Base-by-base conservation (phyloP, 345 rosid genomes). In the Euphorbia tirucalli region DNA sequence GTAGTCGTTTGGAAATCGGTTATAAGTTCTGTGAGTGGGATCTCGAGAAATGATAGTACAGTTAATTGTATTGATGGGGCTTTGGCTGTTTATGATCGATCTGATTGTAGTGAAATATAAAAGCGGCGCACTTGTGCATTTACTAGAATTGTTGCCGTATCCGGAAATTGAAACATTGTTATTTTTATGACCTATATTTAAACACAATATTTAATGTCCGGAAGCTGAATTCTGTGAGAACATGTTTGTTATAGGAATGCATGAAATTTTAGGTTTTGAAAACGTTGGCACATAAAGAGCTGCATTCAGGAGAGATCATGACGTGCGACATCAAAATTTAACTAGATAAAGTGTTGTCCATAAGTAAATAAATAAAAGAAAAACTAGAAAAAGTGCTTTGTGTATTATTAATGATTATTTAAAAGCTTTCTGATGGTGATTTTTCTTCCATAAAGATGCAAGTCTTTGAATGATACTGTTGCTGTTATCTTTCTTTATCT, bases 81-180 rank as follows among this genome's bases (percentile, higher is more conserved):
- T 71, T 63, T 76, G 68, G 27, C 70, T 66, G 37, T 57, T 37
- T 61, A 76, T 67, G 41, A 52, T 46, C 35, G 56, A 11, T 60
- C 18, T n/a, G n/a, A n/a, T n/a, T 60, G 18, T 31, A 60, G 24
- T 60, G 41, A 60, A 16, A 30, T 16, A 11, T 11, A 18, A 30
- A 31, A 59, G 61, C 7, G 0, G 32, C 2, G 54, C 27, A 31
- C 13, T 10, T 14, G 16, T 59, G 11, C 32, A 28, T 4, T 28
- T 59, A 27, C 13, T 24, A 11, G 61, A 41, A 41, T 4, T 41
- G 44, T 41, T 41, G 5, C 1, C 1, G 9, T 11, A 41, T 41
- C 11, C 1, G 7, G 5, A 52, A 52, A 21, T 19, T n/a, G 11
- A 52, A 50, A 3, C n/a, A 21, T 52, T 19, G 8, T 21, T n/a